Base-by-base conservation (phyloP, 345 rosid genomes). In the Citrus inodora region DNA sequence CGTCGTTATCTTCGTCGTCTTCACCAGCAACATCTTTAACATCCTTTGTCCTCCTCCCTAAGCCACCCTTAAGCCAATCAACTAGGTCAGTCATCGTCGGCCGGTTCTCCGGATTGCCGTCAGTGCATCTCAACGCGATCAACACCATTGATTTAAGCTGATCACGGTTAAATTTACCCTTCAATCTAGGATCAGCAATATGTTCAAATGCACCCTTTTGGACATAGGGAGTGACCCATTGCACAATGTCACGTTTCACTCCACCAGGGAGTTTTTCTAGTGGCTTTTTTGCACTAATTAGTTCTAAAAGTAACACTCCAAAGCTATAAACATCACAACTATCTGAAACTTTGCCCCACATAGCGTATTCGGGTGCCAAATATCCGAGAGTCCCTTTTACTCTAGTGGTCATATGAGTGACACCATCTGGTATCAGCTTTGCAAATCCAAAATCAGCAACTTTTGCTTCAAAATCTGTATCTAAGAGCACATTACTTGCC, bases 391-490 rank as follows among this genome's bases (percentile, higher is more conserved):
- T 88, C 11, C 95, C 95, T 64, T 92, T 90, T 11, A 92, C 91
- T 73, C 91, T 82, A 0, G 95, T 92, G 33, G 95, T 92, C 75
- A 92, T 19, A 40, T 92, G 93, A 9, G 88, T 84, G 16, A 90
- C 93, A 0, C 95, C 93, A 0, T 90, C 87, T 0, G 95, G 95
- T 32, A 87, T 87, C 37, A 89, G 78, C 86, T 88, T 91, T 40
- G 95, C 93, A n/a, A 91, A 91, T 1, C 93, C 95, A 9, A 89
- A 91, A 82, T 91, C 93, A 0, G 95, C 95, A 1, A 89, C 92
- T 82, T 89, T 91, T 46, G 93, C 89, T 78, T 85, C 67, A 46
- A 91, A 91, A 25, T 89, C 82, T 32, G 64, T 33, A 56, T 91
- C 93, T 59, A 91, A 69, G 17, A 91, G 90, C 55, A 91, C 90